These are phyloP conservation scores for Uronychia setigera DNA, from an alignment of 73 alveolate species.

Conservation along the genomic window DNA sequence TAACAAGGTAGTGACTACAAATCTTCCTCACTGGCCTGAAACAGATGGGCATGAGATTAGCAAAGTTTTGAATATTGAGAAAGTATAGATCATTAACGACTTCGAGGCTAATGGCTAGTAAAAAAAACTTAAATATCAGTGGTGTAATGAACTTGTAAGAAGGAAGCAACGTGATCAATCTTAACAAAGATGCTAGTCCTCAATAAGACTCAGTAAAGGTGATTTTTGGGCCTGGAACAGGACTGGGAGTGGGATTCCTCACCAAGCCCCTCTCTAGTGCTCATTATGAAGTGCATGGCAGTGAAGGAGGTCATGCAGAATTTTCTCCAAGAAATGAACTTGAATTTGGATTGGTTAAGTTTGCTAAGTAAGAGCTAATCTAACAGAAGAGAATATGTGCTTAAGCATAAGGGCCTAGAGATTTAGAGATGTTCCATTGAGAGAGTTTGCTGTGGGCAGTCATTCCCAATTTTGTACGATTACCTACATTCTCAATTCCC, in stretches of 20 bases:
- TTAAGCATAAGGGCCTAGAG: constrained; percentile 7
- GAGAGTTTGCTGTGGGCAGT: constrained; percentile 49
- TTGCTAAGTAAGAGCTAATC: constrained; percentile 33
- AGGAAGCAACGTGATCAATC: constrained; percentile 7
- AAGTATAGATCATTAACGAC: constrained; percentile 48
- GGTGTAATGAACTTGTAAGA: constrained; percentile 33
- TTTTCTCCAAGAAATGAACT: constrained; percentile 27
- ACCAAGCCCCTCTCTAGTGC: constrained; percentile 15
- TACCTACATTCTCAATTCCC: constrained; percentile 23
- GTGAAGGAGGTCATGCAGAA: constrained; percentile 54
- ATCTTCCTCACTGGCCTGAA: constrained; percentile 60
- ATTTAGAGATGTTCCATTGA: constrained; percentile 33
- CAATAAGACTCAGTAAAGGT: constrained; percentile 18
- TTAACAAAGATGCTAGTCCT: constrained; percentile 20
- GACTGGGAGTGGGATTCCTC: constrained; percentile 40
- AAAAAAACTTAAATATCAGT: background rate
- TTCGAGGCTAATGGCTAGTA: constrained; percentile 59
- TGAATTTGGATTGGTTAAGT: constrained; percentile 30
- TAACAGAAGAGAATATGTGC: constrained; percentile 17
- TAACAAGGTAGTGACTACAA: constrained; percentile 38
- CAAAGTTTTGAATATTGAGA: constrained; percentile 8
- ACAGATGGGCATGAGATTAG: constrained; percentile 45
- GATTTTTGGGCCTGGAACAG: constrained; percentile 55
- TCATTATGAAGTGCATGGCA: constrained; percentile 24
- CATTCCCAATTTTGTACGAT: constrained; percentile 42